Evolutionary conservation across 331 rosid genomes (phyloP), one percentile per base, ranked within the genome.

Genomic region (Phaseolus coccineus): DNA sequence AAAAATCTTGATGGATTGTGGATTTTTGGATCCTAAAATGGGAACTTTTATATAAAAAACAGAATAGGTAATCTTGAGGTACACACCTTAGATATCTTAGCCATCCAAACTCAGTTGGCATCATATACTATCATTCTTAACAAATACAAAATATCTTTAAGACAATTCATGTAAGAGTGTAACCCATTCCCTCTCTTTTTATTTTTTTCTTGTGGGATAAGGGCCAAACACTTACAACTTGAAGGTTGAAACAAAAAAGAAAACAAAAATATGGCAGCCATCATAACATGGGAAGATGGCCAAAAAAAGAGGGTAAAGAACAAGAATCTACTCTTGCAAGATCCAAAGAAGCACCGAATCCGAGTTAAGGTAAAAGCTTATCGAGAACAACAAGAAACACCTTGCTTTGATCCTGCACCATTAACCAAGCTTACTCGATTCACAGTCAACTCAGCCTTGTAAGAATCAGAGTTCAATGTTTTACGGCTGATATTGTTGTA

Each of bases 401-500:
- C 77, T 69, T 77, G 52, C 79, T 86, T 86, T 69, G 96, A 87
- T 80, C 89, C 97, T 13, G 88, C 74, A 12, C 88, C 93, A 59
- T 95, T 80, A 44, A 72, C 90, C 79, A 94, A 86, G 73, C 51
- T 92, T 9, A 92, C 97, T 61, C 98, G 89, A 77, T 94, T 91
- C 56, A 53, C 94, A 9, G 98, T 88, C 80, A 95, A 87, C 78
- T 95, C 96, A 4, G 97, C 87, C 86, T 95, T 95, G n/a, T 92
- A 85, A 19, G 98, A 88, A 69, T 95, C 96, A 6, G 97, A 92
- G 64, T 91, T 95, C 1, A 95, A 86, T 78, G 79, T 84, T 87
- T 90, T 92, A 37, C 97, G 87, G 94, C 96, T 92, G 85, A 95
- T 80, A 28, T 90, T 91, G 83, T 80, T 84, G 96, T 91, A 95